A percentile compares a stretch with the other conserved stretches of the same genome.
Conservation (phyloP, 2,329 filamentous ascomycete species). For the Rhynchosporium graminicola region DNA sequence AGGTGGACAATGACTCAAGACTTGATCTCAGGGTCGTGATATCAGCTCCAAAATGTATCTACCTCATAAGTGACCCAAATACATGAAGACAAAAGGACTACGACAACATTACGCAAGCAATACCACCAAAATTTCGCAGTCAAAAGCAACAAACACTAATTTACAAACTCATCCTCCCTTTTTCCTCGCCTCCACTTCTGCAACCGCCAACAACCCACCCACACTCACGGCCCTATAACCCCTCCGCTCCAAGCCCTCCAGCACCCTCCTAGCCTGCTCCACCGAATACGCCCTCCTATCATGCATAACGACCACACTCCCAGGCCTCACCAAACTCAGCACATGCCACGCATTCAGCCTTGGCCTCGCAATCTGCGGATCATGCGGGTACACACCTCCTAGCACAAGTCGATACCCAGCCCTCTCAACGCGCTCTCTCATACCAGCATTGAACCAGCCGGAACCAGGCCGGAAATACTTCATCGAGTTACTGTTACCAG, state of each 20-base stretch:
- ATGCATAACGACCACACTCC: conserved; percentile 83
- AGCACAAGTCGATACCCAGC: conserved; percentile 74
- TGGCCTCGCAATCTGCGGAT: conserved; percentile 76
- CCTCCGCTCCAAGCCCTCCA: conserved; percentile 68
- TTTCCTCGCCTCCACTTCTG: conserved; percentile 21
- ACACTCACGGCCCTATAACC: conserved; percentile 75
- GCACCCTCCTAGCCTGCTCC: conserved; percentile 72
- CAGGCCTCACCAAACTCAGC: conserved; percentile 74
- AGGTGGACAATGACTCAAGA: too few species aligned
- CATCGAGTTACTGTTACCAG: conserved; percentile 51
- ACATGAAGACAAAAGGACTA: too few species aligned
- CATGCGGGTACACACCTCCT: conserved; percentile 85
- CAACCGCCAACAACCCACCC: conserved; percentile 58
- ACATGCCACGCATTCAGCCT: conserved; percentile 76
- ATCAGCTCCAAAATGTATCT: too few species aligned
- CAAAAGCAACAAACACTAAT: too few species aligned
- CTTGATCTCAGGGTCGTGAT: too few species aligned
- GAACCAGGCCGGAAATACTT: conserved; percentile 82
- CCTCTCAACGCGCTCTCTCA: conserved; percentile 60
- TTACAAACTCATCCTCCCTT: conserved; percentile 17
- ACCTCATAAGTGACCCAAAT: too few species aligned
- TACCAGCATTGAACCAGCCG: conserved; percentile 74
- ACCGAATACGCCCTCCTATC: conserved; percentile 81
- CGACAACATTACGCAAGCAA: too few species aligned
- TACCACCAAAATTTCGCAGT: too few species aligned